Evolutionary conservation across 1,139 yeast species (phyloP), one percentile per base, ranked within the genome.

Genomic region (Pichia sp.): DNA sequence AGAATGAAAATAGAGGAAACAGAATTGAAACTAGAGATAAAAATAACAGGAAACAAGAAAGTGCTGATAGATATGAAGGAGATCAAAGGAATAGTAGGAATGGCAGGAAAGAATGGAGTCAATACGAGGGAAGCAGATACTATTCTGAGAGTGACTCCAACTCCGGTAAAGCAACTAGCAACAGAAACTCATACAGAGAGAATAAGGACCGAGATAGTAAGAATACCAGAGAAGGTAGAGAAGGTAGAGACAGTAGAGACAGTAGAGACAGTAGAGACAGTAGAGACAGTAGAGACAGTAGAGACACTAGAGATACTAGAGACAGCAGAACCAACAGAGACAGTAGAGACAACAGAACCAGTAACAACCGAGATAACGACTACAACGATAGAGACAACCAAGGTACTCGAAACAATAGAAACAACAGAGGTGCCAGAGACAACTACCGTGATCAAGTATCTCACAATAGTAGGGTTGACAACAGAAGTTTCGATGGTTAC

Each of bases 1-100:
- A 41, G 10, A 34, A 20, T 10, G 21, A 26, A 7, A 22, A 34
- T 2, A 47, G n/a, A 23, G n/a, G 15, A 17, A 9, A 20, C 30
- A 20, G 30, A 22, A 18, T 36, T 28, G n/a, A 11, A 31, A 34
- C 35, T 18, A 14, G 28, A 14, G 6, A 15, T 21, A 15, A 14
- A 4, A 14, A 28, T 24, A 18, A 25, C 14, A 22, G 31, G 25
- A 32, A 26, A 2, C n/a, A 34, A 32, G 25, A 28, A 25, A 35
- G 23, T 15, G 17, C n/a, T 11, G 28, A 36, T n/a, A n/a, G 28
- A n/a, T 6, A n/a, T 36, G 10, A 33, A 22, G 11, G 23, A 14
- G 20, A 30, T 18, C 28, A 31, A 24, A 12, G 26, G 3, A 17
- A 17, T 3, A 36, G 33, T 6, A 17, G 18, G 5, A 18, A 5